Percentiles rank a stretch among this genome's conserved stretches.
These are phyloP conservation scores for Plantago major DNA, from an alignment of 257 asterid genomes.

Conservation along the genomic window DNA sequence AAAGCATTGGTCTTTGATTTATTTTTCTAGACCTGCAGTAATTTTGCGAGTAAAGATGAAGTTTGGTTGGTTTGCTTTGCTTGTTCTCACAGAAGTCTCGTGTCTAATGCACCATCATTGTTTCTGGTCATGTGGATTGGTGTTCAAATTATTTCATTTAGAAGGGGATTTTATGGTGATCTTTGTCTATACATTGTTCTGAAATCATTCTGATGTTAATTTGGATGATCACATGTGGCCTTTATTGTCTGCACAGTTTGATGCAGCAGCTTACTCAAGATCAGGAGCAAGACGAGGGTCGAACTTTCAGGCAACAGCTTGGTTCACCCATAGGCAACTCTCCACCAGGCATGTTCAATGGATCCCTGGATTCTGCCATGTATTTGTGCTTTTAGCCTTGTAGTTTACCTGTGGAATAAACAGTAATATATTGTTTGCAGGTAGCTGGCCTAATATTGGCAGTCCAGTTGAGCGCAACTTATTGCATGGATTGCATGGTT, in stretches of 20 bases:
- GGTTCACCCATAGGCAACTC: slow-evolving; percentile 52
- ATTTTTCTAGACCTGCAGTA: no score
- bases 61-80: no score
- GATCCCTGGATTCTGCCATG: slow-evolving; percentile 11
- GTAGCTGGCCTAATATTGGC: slow-evolving; percentile 54
- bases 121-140: no score
- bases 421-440: slow-evolving; percentile 26
- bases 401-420: neutral
- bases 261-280: slow-evolving; percentile 46
- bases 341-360: slow-evolving; percentile 46
- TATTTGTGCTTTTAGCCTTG: neutral
- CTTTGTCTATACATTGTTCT: no score
- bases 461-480: slow-evolving; percentile 47
- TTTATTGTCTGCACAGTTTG: slow-evolving; percentile 30
- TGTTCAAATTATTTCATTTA: no score
- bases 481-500: slow-evolving; percentile 27
- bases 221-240: no score
- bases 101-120: no score
- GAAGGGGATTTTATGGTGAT: no score
- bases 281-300: slow-evolving; percentile 49
- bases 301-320: slow-evolving; percentile 34
- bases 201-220: no score
- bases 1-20: no score
- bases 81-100: no score
- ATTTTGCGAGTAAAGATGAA: no score